Percentiles rank a stretch among this genome's conserved stretches.
phyloP scores from a whole-genome alignment of 2,329 filamentous ascomycete species.

The Claviceps paspali region DNA sequence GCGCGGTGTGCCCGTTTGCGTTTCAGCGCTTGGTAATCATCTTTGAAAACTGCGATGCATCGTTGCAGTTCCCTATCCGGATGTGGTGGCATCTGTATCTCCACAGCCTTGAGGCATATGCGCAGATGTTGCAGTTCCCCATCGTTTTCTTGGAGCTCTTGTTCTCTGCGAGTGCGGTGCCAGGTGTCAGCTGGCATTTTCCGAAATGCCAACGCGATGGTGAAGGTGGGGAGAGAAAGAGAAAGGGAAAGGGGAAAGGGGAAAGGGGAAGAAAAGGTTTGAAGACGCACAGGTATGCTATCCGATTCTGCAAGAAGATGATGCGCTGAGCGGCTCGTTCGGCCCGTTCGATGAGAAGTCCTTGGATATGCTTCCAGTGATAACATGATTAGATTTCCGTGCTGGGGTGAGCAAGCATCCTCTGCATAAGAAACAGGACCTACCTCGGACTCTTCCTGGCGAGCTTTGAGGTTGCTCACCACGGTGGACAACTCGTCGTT shows the following conservation, averaged over 20 bases:
- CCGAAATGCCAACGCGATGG: no score
- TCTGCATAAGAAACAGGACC: conserved; percentile 9
- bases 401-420: not conserved
- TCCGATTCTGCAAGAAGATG: conserved; percentile 41
- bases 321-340: conserved; percentile 43
- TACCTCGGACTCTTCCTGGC: conserved; percentile 46
- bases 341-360: conserved; percentile 40
- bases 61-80: conserved; percentile 40
- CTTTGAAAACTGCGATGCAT: conserved; percentile 46
- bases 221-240: no score
- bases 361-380: conserved; percentile 42
- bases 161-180: conserved; percentile 25
- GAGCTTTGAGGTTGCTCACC: conserved; percentile 33
- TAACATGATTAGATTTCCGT: not conserved
- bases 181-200: not conserved
- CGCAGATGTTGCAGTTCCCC: conserved; percentile 46
- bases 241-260: no score
- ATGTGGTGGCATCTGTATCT: conserved; percentile 39
- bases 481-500: conserved; percentile 34
- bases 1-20: conserved; percentile 24
- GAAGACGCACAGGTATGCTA: conserved; percentile 38
- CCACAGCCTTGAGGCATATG: conserved; percentile 46
- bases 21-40: conserved; percentile 38
- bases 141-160: conserved; percentile 39
- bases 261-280: no score